Base-by-base conservation (phyloP, 129 eudicot genomes). In the Kitagawia praeruptora region DNA sequence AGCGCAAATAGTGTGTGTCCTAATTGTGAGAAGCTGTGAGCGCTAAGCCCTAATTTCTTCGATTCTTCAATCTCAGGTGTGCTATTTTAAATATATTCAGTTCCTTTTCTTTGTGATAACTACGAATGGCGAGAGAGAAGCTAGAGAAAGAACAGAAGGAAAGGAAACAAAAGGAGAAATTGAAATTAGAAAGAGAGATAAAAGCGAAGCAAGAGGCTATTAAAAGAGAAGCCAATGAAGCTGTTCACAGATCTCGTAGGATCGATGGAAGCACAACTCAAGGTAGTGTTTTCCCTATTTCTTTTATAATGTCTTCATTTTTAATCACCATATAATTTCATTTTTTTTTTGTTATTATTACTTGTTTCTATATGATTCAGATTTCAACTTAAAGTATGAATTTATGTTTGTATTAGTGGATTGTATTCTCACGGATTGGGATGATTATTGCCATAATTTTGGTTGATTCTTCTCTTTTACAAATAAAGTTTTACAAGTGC, bases 231-330 rank as follows among this genome's bases (percentile, higher is more conserved):
- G 75, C 75, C n/a, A 70, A 38, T 70, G 75, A 70, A 38, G 75
- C 75, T 10, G 75, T 27, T 38, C 75, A 70, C 27, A 70, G 75
- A 70, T 70, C 75, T 70, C 75, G 75, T 38, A 70, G 75, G 75
- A 70, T 70, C 75, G 47, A 70, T 70, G 75, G 75, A 70, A 70
- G 75, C 75, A 5, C 75, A 70, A 37, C n/a, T 34, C n/a, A 70
- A 70, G 75, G 75, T 70, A 8, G 10, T 45, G 48, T 3, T 45
- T 45, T 45, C 48, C 48, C n/a, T n/a, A 7, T 42, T 45, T n/a
- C n/a, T n/a, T n/a, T n/a, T n/a, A n/a, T n/a, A n/a, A n/a, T n/a
- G n/a, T n/a, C n/a, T 45, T 45, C 18, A 2, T 13, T 6, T 38
- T 70, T 6, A 56, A 19, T 54, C 6, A 54, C 5, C 23, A 6